phyloP scores from a whole-genome alignment of 371 early-diverging fungal species.

The Phascolomyces articulosus region DNA sequence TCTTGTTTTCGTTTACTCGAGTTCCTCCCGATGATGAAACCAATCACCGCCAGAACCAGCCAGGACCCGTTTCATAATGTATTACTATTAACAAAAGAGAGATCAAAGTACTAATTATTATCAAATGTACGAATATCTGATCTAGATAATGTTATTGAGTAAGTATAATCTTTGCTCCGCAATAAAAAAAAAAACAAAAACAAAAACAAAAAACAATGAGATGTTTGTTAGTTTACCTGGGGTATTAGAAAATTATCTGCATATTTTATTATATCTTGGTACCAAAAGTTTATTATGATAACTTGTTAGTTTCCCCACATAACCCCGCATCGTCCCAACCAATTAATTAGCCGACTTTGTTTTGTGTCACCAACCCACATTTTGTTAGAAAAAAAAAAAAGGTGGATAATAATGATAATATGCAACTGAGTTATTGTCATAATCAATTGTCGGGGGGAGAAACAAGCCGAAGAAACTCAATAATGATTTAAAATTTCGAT shows the following conservation, averaged over 20 bases:
- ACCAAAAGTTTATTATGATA: no score
- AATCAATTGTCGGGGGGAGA: no score
- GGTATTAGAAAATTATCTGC: not conserved
- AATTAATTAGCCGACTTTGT: not conserved
- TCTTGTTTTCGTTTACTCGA: not conserved
- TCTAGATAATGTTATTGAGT: not conserved
- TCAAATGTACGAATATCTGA: not conserved
- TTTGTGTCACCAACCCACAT: not conserved
- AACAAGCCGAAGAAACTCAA: no score
- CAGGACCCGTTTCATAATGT: constrained; percentile 1
- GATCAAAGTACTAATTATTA: no score
- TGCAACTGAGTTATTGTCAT: not conserved
- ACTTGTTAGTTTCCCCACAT: constrained; percentile 16
- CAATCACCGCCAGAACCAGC: constrained; percentile 13
- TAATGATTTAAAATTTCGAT: no score
- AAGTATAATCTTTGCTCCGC: not conserved
- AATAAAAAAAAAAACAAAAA: not conserved
- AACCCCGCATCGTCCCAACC: constrained; percentile 17
- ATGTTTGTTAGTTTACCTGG: not conserved
- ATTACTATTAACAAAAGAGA: not conserved
- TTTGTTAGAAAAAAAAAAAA: not conserved
- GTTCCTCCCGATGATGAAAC: constrained; percentile 10
- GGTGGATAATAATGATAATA: not conserved
- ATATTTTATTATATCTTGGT: not conserved
- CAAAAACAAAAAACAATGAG: not conserved